Percentiles rank a stretch among this genome's conserved stretches.
These are phyloP conservation scores for Forsythia viridissima DNA, from an alignment of 257 asterid species.

Conservation along the genomic window DNA sequence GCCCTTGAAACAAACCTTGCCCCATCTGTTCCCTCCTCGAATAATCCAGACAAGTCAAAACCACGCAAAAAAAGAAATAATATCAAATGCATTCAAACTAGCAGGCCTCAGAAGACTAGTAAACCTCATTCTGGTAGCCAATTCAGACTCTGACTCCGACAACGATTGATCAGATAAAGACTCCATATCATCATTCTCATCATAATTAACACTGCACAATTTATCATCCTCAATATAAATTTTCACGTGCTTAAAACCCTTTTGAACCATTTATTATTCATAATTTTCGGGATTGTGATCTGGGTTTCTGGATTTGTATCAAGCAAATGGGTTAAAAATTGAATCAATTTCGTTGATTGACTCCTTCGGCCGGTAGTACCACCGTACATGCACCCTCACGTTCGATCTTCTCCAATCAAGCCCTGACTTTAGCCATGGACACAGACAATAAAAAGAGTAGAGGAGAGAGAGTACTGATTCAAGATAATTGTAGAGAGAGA, in stretches of 20 bases:
- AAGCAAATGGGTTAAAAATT: constrained; percentile 24
- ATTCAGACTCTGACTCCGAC: constrained; percentile 25
- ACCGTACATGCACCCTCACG: too few relatives aligned
- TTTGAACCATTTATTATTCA: constrained; percentile 52
- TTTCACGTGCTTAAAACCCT: constrained; percentile 52
- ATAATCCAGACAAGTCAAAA: constrained; percentile 43
- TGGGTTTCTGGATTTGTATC: constrained; percentile 45
- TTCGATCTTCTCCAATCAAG: too few relatives aligned
- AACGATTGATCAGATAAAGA: constrained; percentile 14
- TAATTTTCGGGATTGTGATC: constrained; percentile 43
- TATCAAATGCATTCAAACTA: constrained; percentile 47
- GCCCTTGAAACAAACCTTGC: constrained; percentile 33
- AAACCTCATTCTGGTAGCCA: constrained; percentile 18
- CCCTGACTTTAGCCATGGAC: too few relatives aligned
- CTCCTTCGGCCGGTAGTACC: too few relatives aligned
- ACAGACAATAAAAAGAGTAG: too few relatives aligned
- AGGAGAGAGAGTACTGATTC: too few relatives aligned
- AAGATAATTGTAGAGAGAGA: too few relatives aligned
- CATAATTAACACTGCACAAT: constrained; percentile 23
- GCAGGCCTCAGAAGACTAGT: constrained; percentile 30
- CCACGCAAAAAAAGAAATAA: constrained; percentile 42
- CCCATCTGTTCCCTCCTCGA: constrained; percentile 33
- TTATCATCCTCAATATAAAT: constrained; percentile 31
- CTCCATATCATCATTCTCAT: constrained; percentile 4
- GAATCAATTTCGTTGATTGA: constrained; percentile 7